Evolutionary conservation across 1,284 basidiomycete genomes (phyloP).

Genomic region (Tilletia indica): DNA sequence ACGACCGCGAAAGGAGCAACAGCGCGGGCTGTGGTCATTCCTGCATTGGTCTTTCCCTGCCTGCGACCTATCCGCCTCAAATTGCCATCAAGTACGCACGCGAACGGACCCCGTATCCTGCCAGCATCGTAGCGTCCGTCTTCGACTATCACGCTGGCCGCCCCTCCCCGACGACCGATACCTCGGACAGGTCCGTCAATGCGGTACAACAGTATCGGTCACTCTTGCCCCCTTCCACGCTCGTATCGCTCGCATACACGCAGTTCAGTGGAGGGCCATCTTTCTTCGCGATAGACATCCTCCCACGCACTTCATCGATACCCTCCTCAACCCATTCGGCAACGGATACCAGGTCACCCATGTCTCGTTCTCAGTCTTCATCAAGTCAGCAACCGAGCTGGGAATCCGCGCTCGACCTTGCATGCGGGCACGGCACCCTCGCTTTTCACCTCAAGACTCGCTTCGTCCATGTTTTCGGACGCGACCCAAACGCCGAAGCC

Average conservation of each 20-base stretch:
- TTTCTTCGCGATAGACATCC: background rate
- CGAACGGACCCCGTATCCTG: background rate
- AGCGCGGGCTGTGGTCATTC: background rate
- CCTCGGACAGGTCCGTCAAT: background rate
- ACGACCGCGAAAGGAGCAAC: no score
- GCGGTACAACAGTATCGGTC: background rate
- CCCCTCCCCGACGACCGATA: background rate
- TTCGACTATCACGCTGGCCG: background rate
- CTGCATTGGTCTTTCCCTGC: background rate
- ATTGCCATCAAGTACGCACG: background rate
- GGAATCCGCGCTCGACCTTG: background rate
- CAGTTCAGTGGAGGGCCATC: background rate
- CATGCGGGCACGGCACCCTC: background rate
- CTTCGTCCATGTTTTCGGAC: background rate
- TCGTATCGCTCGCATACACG: background rate
- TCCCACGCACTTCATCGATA: no score
- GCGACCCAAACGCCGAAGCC: constrained; percentile 1
- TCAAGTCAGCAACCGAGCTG: background rate
- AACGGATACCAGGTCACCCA: background rate
- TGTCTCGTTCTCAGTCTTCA: background rate
- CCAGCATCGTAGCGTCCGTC: background rate
- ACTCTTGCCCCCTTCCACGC: background rate
- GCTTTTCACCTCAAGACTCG: constrained; percentile 3
- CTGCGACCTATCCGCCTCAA: constrained; percentile 1
- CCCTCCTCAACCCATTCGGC: background rate